A percentile compares a stretch with the other conserved stretches of the same genome.
Conservation (phyloP, 2,329 filamentous ascomycete genomes). For the Fusarium marasasianum region DNA sequence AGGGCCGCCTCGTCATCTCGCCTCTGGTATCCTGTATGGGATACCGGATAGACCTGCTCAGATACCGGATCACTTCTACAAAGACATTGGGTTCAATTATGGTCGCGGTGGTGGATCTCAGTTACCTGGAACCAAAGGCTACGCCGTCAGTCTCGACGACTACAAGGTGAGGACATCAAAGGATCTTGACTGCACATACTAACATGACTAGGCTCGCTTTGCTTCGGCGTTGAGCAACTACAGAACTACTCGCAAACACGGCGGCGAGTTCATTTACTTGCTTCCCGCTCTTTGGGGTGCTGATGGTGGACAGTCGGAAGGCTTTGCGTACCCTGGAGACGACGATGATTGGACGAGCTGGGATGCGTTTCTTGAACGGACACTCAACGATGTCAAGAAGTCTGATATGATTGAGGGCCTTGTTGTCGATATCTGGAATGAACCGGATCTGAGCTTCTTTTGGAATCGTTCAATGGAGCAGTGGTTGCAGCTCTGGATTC, state of each 20-base stretch:
- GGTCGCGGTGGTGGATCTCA: constrained; percentile 24
- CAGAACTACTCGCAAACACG: constrained; percentile 43
- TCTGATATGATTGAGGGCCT: constrained; percentile 51
- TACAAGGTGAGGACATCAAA: neutral
- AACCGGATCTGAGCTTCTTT: constrained; percentile 53
- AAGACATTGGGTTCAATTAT: constrained; percentile 25
- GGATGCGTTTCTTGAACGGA: constrained; percentile 53
- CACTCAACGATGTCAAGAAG: constrained; percentile 50
- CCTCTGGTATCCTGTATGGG: constrained; percentile 25
- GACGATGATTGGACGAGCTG: constrained; percentile 57
- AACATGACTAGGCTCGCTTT: constrained; percentile 1
- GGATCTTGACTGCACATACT: rapidly evolving
- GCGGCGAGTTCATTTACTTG: constrained; percentile 56
- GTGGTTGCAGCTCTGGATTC: constrained; percentile 28
- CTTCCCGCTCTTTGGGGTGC: constrained; percentile 59
- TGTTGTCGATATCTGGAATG: constrained; percentile 63
- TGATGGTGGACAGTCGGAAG: constrained; percentile 51
- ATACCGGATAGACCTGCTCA: constrained; percentile 22
- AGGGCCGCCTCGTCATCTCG: constrained; percentile 13
- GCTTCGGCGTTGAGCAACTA: constrained; percentile 23
- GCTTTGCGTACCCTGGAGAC: constrained; percentile 57
- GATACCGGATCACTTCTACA: constrained; percentile 13
- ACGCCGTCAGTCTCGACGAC: neutral
- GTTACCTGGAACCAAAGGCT: constrained; percentile 1
- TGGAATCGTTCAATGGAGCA: constrained; percentile 30